phyloP scores from a whole-genome alignment of 1,284 basidiomycete species.

The Tilletia setariae region DNA sequence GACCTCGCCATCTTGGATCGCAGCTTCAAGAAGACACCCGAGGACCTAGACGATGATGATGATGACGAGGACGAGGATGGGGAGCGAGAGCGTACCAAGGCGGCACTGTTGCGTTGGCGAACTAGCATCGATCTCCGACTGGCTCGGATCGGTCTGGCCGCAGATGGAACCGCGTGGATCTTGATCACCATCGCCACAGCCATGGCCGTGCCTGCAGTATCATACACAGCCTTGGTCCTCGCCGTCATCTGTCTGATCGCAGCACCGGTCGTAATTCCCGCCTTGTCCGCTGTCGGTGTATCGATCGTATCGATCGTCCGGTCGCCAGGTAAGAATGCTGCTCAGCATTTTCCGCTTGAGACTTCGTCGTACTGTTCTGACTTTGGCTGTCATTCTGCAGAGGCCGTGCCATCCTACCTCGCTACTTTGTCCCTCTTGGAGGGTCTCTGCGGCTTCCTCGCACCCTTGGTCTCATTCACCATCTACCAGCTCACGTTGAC shows the following conservation, averaged over 20 bases:
- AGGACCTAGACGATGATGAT: neutral
- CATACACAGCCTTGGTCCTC: neutral
- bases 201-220: neutral
- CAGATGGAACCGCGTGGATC: neutral
- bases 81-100: neutral
- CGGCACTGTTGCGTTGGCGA: neutral
- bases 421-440: neutral
- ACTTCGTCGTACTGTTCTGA: neutral
- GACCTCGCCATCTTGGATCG: neutral
- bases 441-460: neutral
- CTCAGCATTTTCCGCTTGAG: too few relatives aligned
- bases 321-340: neutral
- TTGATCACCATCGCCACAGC: neutral
- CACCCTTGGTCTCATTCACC: neutral
- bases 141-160: neutral
- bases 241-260: neutral
- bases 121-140: neutral
- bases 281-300: neutral
- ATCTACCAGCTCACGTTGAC: conserved; percentile 5
- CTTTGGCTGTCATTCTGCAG: neutral
- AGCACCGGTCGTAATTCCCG: neutral
- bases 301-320: neutral
- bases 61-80: neutral
- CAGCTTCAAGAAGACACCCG: neutral
- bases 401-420: neutral